phyloP scores from a whole-genome alignment of 305 asterid species.

The Euphrasia arctica region DNA sequence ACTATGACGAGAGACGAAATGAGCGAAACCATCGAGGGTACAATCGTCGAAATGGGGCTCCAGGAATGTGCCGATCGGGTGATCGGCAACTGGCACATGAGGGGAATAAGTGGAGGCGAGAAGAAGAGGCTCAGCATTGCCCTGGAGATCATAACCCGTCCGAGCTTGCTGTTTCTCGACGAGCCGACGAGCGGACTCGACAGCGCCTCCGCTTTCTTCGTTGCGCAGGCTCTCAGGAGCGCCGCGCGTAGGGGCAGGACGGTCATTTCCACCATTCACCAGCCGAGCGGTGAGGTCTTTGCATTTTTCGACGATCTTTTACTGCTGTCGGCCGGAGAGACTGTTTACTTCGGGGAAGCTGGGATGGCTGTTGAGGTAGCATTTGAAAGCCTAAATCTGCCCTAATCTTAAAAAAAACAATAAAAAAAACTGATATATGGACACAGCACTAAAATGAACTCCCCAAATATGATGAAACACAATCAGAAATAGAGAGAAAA shows the following conservation, averaged over 20 bases:
- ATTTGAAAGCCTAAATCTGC: no score
- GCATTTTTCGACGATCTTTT: constrained; percentile 83
- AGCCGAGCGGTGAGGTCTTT: constrained; percentile 95
- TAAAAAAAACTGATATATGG: no score
- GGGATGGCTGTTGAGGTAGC: constrained; percentile 62
- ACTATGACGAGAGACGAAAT: constrained; percentile 39
- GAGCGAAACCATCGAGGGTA: constrained; percentile 45
- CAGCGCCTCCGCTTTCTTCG: constrained; percentile 90
- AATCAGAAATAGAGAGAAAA: no score
- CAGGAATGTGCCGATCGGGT: constrained; percentile 72
- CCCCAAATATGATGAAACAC: background rate
- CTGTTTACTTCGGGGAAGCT: constrained; percentile 84
- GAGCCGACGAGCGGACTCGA: constrained; percentile 95
- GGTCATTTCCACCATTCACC: constrained; percentile 81
- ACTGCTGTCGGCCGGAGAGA: constrained; percentile 71
- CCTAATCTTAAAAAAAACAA: no score
- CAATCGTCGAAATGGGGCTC: constrained; percentile 73
- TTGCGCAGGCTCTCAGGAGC: constrained; percentile 67
- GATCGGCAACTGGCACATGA: constrained; percentile 84
- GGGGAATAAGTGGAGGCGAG: constrained; percentile 97
- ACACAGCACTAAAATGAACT: no score
- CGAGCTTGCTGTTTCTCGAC: constrained; percentile 70
- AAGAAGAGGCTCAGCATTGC: constrained; percentile 91
- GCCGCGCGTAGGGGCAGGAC: constrained; percentile 68
- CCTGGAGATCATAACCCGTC: constrained; percentile 71